These are phyloP conservation scores for Podaxis carcinomalis DNA, from an alignment of 768 basidiomycete genomes.

Conservation along the genomic window DNA sequence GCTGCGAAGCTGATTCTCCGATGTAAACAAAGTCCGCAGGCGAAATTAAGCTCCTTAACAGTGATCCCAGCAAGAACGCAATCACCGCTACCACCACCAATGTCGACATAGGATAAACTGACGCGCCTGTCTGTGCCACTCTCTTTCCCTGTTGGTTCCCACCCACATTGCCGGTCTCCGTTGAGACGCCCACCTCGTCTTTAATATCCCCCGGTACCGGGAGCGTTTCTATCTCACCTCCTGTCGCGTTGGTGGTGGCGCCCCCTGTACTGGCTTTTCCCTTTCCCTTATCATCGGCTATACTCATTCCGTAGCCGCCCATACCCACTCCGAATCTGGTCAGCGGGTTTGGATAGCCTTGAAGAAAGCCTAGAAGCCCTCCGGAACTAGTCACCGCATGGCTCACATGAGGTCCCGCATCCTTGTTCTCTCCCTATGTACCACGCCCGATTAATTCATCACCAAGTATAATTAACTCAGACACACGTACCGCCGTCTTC, in stretches of 20 bases:
- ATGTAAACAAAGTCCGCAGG: conserved; percentile 91
- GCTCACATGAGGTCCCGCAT: conserved; percentile 14
- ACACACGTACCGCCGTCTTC: conserved; percentile 24
- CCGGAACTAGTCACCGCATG: conserved; percentile 19
- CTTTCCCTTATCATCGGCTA: background rate
- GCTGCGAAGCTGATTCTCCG: conserved; percentile 51
- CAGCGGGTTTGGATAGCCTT: conserved; percentile 55
- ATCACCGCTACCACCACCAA: conserved; percentile 79
- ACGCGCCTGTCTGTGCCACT: background rate
- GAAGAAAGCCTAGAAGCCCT: conserved; percentile 58
- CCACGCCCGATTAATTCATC: conserved; percentile 4
- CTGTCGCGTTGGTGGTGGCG: conserved; percentile 13
- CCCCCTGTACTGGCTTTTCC: conserved; percentile 11
- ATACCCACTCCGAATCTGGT: conserved; percentile 37
- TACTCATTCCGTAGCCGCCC: conserved; percentile 11
- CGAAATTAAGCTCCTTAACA: conserved; percentile 82
- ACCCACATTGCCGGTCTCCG: conserved; percentile 10
- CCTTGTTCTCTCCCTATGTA: conserved; percentile 6
- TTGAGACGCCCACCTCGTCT: conserved; percentile 22
- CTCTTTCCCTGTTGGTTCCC: conserved; percentile 5
- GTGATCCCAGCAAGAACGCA: conserved; percentile 87
- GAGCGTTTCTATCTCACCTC: conserved; percentile 15
- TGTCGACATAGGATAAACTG: conserved; percentile 42
- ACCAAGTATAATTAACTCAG: conserved; percentile 9
- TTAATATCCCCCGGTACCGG: conserved; percentile 35